Evolutionary conservation across 352 stramenopile species (phyloP).

Genomic region (Porosira glacialis): DNA sequence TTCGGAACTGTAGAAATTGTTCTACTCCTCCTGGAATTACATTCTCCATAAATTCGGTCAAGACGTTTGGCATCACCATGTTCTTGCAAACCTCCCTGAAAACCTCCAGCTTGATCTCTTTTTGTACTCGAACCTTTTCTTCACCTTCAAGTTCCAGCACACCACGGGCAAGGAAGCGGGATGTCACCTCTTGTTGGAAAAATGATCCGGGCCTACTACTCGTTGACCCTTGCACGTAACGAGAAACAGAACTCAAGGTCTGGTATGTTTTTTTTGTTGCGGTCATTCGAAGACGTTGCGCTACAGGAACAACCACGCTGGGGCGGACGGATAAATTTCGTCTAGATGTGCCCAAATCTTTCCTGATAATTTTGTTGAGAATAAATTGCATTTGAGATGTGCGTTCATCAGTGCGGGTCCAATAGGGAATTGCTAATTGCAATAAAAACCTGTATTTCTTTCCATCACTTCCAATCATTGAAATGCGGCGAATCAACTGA

Average conservation of each 20-base stretch:
- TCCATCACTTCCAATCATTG: conserved; percentile 80
- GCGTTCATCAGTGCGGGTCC: conserved; percentile 76
- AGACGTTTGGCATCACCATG: conserved; percentile 48
- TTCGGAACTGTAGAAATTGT: conserved; percentile 68
- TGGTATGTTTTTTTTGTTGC: conserved; percentile 38
- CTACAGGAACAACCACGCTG: conserved; percentile 73
- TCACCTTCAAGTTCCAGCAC: conserved; percentile 25
- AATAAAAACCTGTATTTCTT: conserved; percentile 75
- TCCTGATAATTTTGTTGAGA: conserved; percentile 68
- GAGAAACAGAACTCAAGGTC: conserved; percentile 44
- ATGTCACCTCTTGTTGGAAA: conserved; percentile 57
- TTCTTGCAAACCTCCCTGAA: conserved; percentile 67
- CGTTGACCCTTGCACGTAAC: conserved; percentile 36
- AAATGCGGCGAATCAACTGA: conserved; percentile 69
- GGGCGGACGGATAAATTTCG: conserved; percentile 59
- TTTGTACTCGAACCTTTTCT: conserved; percentile 25
- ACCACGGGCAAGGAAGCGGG: conserved; percentile 15
- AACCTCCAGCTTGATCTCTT: conserved; percentile 52
- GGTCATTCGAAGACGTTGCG: conserved; percentile 79
- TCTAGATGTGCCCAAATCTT: conserved; percentile 60
- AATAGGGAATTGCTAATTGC: conserved; percentile 79
- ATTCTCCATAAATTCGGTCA: conserved; percentile 59
- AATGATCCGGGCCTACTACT: conserved; percentile 25
- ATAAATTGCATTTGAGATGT: conserved; percentile 73
- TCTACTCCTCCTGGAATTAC: conserved; percentile 56